Evolutionary conservation across 495 filamentous ascomycete genomes (phyloP), one percentile per base, ranked within the genome.

Genomic region (Lasiosphaeria miniovina): DNA sequence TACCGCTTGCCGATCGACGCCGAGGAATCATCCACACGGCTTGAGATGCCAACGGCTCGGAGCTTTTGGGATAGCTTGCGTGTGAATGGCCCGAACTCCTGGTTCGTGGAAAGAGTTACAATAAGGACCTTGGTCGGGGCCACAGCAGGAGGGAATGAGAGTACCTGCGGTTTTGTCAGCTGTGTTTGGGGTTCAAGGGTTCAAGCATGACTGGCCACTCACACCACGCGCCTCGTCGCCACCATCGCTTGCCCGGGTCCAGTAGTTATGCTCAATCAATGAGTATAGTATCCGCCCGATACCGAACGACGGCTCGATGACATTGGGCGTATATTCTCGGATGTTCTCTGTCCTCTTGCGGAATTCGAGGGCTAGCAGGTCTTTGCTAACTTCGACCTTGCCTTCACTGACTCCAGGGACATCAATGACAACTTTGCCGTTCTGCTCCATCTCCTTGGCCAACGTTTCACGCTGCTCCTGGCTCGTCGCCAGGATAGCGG

Each of bases 221-320:
- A 87, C 88, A 68, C 82, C 81, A 61, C 88, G 86, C 24, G 86
- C 80, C 65, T 84, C 87, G 60, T 90, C 88, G 52, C 77, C 84
- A 57, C 81, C 86, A 12, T 89, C 86, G 59, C 76, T 83, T 31
- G 69, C 78, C 48, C 88, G 80, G 43, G 81, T 84, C 89, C 88
- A 93, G 79, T 88, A 92, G 63, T 79, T 80, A 71, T 93, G 90
- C 75, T 93, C 89, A 55, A 90, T 84, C 65, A 91, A 72, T 62
- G 84, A 84, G 77, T 91, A 91, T 52, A 93, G 70, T 41, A 92
- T 90, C 52, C 89, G 82, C 52, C 90, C 89, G 63, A 93, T 90
- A 74, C 90, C 89, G 67, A 93, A 93, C 8, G 89, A 91, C 1
- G 90, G 90, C 75, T 93, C 89, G 58, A 93, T 91, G 34, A 93